phyloP scores from a whole-genome alignment of 495 filamentous ascomycete genomes.

The Aspergillus haitiensis region DNA sequence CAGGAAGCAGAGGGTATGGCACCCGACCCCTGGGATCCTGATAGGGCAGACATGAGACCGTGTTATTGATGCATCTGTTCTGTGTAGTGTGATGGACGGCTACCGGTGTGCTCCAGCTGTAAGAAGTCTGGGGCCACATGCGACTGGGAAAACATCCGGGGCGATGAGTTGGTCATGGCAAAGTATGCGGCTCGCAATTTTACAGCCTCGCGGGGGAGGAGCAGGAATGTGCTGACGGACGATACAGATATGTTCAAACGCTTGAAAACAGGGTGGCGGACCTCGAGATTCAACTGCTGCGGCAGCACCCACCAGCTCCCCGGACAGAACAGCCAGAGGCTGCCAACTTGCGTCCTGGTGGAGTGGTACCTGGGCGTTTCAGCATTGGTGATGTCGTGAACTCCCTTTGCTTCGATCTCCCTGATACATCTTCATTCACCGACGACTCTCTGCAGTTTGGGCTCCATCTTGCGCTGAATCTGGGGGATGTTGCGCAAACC shows the following conservation, averaged over 20 bases:
- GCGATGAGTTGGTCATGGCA: background rate
- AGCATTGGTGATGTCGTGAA: background rate
- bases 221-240: background rate
- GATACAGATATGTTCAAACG: slow-evolving; percentile 43
- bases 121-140: slow-evolving; percentile 49
- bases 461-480: background rate
- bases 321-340: slow-evolving; percentile 52
- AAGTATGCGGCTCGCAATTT: slow-evolving; percentile 24
- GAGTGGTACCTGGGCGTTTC: slow-evolving; percentile 47
- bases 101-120: slow-evolving; percentile 50
- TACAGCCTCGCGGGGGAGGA: background rate
- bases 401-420: background rate
- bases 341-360: slow-evolving; percentile 41
- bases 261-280: slow-evolving; percentile 50
- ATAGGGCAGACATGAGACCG: background rate
- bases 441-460: background rate
- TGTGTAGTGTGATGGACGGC: background rate
- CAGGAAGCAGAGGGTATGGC: slow-evolving; percentile 49
- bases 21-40: background rate
- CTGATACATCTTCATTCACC: background rate
- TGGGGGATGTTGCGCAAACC: background rate
- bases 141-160: slow-evolving; percentile 39
- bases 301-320: slow-evolving; percentile 39
- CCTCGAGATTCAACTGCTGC: slow-evolving; percentile 41
- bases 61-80: background rate